phyloP scores from a whole-genome alignment of 495 filamentous ascomycete species.

The Talaromyces wortmannii region DNA sequence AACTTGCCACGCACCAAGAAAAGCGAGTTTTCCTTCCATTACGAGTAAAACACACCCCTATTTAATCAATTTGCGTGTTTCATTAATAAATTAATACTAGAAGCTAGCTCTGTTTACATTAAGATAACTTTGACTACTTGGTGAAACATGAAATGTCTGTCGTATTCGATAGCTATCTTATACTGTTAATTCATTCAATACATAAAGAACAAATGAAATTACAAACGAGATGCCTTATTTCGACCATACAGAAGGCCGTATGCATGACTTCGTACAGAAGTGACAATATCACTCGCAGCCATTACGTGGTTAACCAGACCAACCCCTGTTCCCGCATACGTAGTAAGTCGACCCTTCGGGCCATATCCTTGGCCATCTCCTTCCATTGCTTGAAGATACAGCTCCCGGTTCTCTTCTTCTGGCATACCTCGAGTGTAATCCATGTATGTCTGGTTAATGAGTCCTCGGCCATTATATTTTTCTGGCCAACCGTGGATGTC shows the following conservation, averaged over 20 bases:
- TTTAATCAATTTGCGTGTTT: neutral
- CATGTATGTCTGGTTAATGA: constrained; percentile 53
- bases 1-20: neutral
- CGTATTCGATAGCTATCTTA: too few species aligned
- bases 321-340: constrained; percentile 51
- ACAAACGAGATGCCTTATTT: neutral
- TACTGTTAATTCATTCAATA: neutral
- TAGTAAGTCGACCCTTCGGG: constrained; percentile 49
- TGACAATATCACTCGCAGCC: constrained; percentile 22
- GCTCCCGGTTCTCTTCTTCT: constrained; percentile 45
- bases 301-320: constrained; percentile 24
- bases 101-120: too few species aligned
- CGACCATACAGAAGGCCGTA: neutral
- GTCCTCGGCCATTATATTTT: constrained; percentile 50
- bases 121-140: neutral
- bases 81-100: too few species aligned
- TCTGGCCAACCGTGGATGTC: constrained; percentile 60
- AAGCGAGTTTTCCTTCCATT: neutral
- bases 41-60: neutral
- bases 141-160: neutral
- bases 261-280: constrained; percentile 12
- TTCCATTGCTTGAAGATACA: constrained; percentile 42
- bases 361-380: constrained; percentile 50
- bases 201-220: neutral
- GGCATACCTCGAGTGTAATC: constrained; percentile 42